Percentiles rank a stretch among this genome's conserved stretches.
phyloP scores from a whole-genome alignment of 371 early-diverging fungal species.

The Mucor lusitanicus region DNA sequence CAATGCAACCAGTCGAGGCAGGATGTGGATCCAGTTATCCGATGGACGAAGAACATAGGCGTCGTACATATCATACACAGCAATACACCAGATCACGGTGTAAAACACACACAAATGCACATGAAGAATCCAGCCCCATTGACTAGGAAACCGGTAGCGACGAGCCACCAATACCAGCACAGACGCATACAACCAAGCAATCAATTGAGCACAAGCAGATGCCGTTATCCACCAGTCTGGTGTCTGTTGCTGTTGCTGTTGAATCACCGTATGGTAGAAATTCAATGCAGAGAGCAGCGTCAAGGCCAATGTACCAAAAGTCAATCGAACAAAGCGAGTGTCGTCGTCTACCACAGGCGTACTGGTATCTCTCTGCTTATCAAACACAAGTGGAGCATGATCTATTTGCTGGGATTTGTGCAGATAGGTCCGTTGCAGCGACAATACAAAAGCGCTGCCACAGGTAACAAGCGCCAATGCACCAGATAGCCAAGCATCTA shows the following conservation, averaged over 20 bases:
- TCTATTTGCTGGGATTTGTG: conserved; percentile 20
- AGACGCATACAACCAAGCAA: conserved; percentile 30
- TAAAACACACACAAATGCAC: conserved; percentile 41
- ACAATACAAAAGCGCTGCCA: conserved; percentile 23
- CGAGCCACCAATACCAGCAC: conserved; percentile 26
- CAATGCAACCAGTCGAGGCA: conserved; percentile 17
- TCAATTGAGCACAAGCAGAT: conserved; percentile 9
- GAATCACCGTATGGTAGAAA: conserved; percentile 8
- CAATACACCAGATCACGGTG: conserved; percentile 10
- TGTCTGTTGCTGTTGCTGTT: neutral
- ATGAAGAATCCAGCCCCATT: conserved; percentile 41
- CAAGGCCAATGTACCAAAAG: conserved; percentile 16
- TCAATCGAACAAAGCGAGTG: conserved; percentile 9
- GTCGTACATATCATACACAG: conserved; percentile 17
- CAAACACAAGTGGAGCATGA: conserved; percentile 16
- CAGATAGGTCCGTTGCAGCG: conserved; percentile 24
- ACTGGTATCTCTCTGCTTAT: conserved; percentile 14
- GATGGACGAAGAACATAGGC: conserved; percentile 1
- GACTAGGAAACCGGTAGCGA: conserved; percentile 23
- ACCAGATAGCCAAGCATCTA: conserved; percentile 15
- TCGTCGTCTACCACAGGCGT: conserved; percentile 15
- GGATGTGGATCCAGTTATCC: conserved; percentile 5
- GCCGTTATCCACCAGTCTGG: conserved; percentile 6
- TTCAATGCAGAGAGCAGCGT: conserved; percentile 6
- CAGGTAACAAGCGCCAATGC: conserved; percentile 9